Evolutionary conservation across 1,284 basidiomycete species (phyloP).

Genomic region (Austroboletus novae-zelandiae): DNA sequence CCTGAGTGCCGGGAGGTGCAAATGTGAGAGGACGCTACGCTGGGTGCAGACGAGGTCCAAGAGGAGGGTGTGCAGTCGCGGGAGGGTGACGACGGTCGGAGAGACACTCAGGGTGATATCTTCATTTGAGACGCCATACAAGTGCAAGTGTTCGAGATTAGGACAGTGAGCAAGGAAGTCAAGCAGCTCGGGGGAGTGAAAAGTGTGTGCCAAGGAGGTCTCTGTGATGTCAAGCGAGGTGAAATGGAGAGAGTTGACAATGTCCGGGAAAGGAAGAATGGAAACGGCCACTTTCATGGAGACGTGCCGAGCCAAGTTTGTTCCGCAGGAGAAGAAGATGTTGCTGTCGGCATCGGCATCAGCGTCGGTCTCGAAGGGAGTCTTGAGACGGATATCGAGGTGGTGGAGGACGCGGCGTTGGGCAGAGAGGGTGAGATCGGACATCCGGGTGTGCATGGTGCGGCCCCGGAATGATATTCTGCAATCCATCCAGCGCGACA

Average conservation of each 20-base stretch:
- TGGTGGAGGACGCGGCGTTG: slow-evolving; percentile 28
- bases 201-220: slow-evolving; percentile 30
- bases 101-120: slow-evolving; percentile 30
- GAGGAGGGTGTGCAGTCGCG: slow-evolving; percentile 52
- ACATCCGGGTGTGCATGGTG: slow-evolving; percentile 16
- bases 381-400: slow-evolving; percentile 23
- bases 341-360: slow-evolving; percentile 28
- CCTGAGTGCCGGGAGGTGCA: slow-evolving; percentile 54
- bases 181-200: slow-evolving; percentile 46
- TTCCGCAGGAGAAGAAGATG: slow-evolving; percentile 33
- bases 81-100: slow-evolving; percentile 47
- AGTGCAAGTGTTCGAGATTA: slow-evolving; percentile 52
- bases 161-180: slow-evolving; percentile 59
- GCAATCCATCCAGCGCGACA: slow-evolving; percentile 55
- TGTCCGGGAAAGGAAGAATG: slow-evolving; percentile 42
- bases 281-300: slow-evolving; percentile 45
- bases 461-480: slow-evolving; percentile 34
- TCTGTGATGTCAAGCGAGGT: slow-evolving; percentile 56
- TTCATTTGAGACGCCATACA: slow-evolving; percentile 53
- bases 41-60: slow-evolving; percentile 59
- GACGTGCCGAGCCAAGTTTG: slow-evolving; percentile 30
- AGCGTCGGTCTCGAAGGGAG: slow-evolving; percentile 24
- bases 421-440: slow-evolving; percentile 17
- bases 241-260: slow-evolving; percentile 50
- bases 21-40: slow-evolving; percentile 58